Percentiles rank a stretch among this genome's conserved stretches.
phyloP scores from a whole-genome alignment of 768 basidiomycete genomes.

The Clitopilus passeckerianus region DNA sequence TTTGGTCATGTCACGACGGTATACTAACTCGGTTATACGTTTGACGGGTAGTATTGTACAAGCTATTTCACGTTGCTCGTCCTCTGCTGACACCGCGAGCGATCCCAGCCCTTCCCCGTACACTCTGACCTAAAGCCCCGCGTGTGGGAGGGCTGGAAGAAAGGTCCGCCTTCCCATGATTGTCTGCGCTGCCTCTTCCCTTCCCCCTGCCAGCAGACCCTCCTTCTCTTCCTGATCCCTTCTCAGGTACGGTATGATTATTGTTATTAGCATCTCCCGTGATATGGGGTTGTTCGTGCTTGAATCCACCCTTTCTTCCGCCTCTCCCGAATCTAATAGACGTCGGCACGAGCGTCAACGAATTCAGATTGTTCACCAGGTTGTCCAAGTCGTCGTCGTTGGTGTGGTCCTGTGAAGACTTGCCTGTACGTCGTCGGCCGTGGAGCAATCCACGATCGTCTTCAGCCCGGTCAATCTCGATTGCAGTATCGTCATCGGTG shows the following conservation, averaged over 20 bases:
- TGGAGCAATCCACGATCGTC: constrained; percentile 16
- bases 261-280: constrained; percentile 1
- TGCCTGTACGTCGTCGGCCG: constrained; percentile 19
- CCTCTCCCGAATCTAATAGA: constrained; percentile 75
- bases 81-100: not conserved
- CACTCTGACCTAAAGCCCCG: not conserved
- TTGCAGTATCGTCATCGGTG: constrained; percentile 15
- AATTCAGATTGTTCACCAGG: constrained; percentile 40
- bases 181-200: constrained; percentile 14
- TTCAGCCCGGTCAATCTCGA: not conserved
- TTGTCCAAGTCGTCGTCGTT: constrained; percentile 33
- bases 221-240: not conserved
- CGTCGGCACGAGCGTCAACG: constrained; percentile 58
- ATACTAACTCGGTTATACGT: not conserved
- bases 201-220: constrained; percentile 6
- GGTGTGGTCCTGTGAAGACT: constrained; percentile 5
- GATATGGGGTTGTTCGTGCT: constrained; percentile 18
- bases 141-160: not conserved
- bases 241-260: not conserved
- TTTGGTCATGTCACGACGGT: no score
- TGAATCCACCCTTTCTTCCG: constrained; percentile 50
- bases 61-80: not conserved
- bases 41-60: not conserved
- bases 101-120: not conserved
- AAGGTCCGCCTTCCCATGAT: not conserved